Base-by-base conservation (phyloP, 2,329 filamentous ascomycete genomes). In the Onygena corvina region DNA sequence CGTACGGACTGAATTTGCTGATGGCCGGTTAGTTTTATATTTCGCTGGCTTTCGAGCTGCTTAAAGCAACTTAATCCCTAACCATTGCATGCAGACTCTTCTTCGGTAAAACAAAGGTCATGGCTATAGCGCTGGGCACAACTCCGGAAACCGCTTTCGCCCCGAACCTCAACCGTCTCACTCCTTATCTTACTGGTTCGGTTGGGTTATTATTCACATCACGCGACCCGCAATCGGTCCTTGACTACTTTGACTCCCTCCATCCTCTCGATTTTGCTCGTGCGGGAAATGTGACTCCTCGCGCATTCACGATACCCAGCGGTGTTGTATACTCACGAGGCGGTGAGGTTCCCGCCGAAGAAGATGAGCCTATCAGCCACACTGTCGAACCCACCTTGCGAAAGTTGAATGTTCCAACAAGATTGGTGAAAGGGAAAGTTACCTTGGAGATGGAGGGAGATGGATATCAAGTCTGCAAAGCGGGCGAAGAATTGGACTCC, bases 41-140 rank as follows among this genome's bases (percentile, higher is more conserved):
- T n/a, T n/a, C n/a, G n/a, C n/a, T n/a, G n/a, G n/a, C 38, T 36
- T n/a, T 33, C 18, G 5, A 14, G 29, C 51, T 40, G 25, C 14
- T 11, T 8, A 2, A 8, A 8, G n/a, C 5, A 23, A 27, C 44
- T 20, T 23, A 34, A 12, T 12, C 16, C 16, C 16, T 7, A 29
- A 36, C 36, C 45, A 16, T 47, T 27, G 34, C 18, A 36, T n/a
- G 18, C 60, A 92, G 89, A 60, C 74, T 98, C 66, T 96, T 96
- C 80, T 96, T 95, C 70, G 92, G 90, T 71, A 98, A 96, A 75
- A 96, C 90, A 52, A 96, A 96, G 72, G 89, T 98, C 67, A 96
- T 96, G 88, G 82, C 86, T 60, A 90, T 92, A 71, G 89, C 92
- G 50, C 83, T 98, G 21, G 92, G 92, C 63, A 77, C 78, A 56